Conservation (phyloP, 2,329 filamentous ascomycete genomes). For the Triangularia setosa region DNA sequence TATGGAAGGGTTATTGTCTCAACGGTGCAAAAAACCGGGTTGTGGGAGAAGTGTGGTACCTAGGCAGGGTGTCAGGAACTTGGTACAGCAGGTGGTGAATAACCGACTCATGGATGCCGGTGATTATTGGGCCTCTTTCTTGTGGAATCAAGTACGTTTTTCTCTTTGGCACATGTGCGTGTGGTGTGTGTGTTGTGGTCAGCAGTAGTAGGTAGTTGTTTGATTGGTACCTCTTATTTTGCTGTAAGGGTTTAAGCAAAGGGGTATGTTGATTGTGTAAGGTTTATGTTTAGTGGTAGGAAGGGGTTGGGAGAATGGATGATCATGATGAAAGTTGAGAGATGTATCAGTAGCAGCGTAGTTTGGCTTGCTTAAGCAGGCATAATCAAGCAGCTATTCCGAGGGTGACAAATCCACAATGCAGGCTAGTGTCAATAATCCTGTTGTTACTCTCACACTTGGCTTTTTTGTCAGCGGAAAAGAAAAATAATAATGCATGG, state of each 20-base stretch:
- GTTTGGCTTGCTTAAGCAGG: too few relatives aligned
- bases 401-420: too few relatives aligned
- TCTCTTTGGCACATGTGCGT: background rate
- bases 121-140: background rate
- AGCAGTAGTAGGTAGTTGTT: background rate
- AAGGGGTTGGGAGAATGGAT: background rate
- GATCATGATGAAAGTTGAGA: background rate
- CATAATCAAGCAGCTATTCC: too few relatives aligned
- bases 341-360: too few relatives aligned
- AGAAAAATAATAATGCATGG: too few relatives aligned
- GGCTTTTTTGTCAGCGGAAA: too few relatives aligned
- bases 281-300: background rate
- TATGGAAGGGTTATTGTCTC: background rate
- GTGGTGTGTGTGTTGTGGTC: background rate
- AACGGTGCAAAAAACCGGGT: too few relatives aligned
- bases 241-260: background rate
- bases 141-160: background rate
- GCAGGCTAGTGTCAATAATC: too few relatives aligned
- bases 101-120: background rate
- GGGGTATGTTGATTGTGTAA: background rate
- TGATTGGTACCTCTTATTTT: background rate
- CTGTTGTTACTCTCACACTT: too few relatives aligned
- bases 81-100: background rate
- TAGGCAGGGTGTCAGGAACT: background rate
- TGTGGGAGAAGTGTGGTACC: background rate